Conservation (phyloP, 768 basidiomycete genomes). For the Pilatotrama ljubarskyi region DNA sequence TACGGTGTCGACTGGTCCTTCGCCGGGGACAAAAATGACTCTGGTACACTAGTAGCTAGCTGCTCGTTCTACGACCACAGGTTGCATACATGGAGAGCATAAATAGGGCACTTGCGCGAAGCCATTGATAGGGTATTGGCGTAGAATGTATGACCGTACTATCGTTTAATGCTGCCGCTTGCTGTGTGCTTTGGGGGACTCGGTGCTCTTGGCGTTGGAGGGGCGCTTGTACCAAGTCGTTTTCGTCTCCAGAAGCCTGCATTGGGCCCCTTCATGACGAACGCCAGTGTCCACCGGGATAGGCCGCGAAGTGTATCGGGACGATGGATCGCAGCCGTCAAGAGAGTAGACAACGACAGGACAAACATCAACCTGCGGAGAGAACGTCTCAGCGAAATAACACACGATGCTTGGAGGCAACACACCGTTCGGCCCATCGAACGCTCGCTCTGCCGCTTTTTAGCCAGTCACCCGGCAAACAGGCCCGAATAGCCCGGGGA, state of each 20-base stretch:
- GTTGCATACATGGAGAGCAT: slow-evolving; percentile 78
- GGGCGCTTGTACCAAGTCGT: slow-evolving; percentile 15
- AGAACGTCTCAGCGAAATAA: neutral
- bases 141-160: neutral
- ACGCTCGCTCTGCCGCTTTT: slow-evolving; percentile 43
- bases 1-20: slow-evolving; percentile 94
- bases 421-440: slow-evolving; percentile 56
- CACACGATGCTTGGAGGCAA: slow-evolving; percentile 7
- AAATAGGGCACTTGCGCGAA: slow-evolving; percentile 7
- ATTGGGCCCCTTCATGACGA: slow-evolving; percentile 62
- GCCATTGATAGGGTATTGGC: neutral
- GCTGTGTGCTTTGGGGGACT: neutral
- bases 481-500: slow-evolving; percentile 66
- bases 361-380: slow-evolving; percentile 53
- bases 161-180: neutral
- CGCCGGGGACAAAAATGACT: slow-evolving; percentile 31
- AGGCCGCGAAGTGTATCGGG: slow-evolving; percentile 71
- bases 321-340: slow-evolving; percentile 62
- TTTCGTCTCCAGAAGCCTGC: slow-evolving; percentile 50
- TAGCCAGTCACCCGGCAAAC: slow-evolving; percentile 56
- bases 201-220: slow-evolving; percentile 13
- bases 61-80: slow-evolving; percentile 96
- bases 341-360: slow-evolving; percentile 61
- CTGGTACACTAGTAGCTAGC: slow-evolving; percentile 65
- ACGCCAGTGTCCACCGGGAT: slow-evolving; percentile 69